A percentile compares a stretch with the other conserved stretches of the same genome.
phyloP scores from a whole-genome alignment of 179 eudicot species.

The Spinacia oleracea region DNA sequence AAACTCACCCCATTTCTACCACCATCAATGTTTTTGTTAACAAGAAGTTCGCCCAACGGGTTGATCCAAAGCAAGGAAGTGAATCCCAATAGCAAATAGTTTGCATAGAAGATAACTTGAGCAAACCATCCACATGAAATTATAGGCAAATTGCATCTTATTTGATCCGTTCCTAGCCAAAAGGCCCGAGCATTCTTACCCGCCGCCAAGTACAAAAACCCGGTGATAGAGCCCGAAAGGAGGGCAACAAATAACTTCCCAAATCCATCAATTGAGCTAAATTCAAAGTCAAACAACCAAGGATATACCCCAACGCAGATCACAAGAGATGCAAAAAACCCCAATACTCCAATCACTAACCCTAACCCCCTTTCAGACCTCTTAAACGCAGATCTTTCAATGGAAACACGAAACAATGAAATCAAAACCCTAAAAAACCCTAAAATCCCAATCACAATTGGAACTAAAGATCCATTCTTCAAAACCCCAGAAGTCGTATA shows the following conservation, averaged over 20 bases:
- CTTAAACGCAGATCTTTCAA: constrained; percentile 78
- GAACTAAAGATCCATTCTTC: constrained; percentile 58
- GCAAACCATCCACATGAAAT: constrained; percentile 72
- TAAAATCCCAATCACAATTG: constrained; percentile 51
- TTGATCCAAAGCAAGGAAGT: constrained; percentile 85
- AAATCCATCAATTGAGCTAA: constrained; percentile 58
- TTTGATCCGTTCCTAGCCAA: constrained; percentile 97
- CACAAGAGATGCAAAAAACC: constrained; percentile 49
- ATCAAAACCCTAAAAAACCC: constrained; percentile 47
- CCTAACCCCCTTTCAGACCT: constrained; percentile 70
- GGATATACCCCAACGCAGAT: constrained; percentile 52
- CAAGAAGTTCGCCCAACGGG: constrained; percentile 59
- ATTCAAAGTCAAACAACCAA: constrained; percentile 58
- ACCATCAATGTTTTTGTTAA: constrained; percentile 40
- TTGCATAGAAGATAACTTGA: constrained; percentile 60
- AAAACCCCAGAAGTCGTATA: constrained; percentile 47
- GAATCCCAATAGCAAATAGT: constrained; percentile 47
- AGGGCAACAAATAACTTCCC: constrained; percentile 49
- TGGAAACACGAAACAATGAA: constrained; percentile 53
- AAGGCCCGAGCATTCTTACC: constrained; percentile 72
- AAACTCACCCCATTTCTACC: no score
- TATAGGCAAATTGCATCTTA: constrained; percentile 67
- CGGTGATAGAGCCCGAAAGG: constrained; percentile 55
- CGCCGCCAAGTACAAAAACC: constrained; percentile 66
- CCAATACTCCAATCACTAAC: constrained; percentile 51